Evolutionary conservation across 2,329 filamentous ascomycete species (phyloP).

Genomic region (Penicillium concentricum): DNA sequence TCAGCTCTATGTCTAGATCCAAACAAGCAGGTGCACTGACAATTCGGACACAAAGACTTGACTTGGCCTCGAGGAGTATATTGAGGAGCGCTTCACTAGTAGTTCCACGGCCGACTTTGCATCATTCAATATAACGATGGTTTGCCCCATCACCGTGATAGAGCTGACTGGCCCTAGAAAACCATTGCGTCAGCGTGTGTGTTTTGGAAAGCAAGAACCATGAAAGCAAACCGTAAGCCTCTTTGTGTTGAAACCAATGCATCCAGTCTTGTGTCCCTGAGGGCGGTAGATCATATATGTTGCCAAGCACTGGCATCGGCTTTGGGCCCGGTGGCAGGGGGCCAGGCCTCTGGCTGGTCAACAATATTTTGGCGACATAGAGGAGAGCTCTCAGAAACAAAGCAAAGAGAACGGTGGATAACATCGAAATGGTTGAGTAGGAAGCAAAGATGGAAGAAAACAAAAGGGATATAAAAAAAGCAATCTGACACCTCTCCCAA

Average conservation of each 20-base stretch:
- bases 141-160: slow-evolving; percentile 37
- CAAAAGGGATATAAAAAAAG: background rate
- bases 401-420: background rate
- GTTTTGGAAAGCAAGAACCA: background rate
- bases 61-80: slow-evolving; percentile 33
- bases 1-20: background rate
- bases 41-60: slow-evolving; percentile 37
- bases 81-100: slow-evolving; percentile 33
- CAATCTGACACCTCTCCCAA: too few species aligned
- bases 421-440: background rate
- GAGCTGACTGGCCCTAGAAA: slow-evolving; percentile 38
- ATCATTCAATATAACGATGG: slow-evolving; percentile 40
- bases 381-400: background rate
- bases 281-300: slow-evolving; percentile 50
- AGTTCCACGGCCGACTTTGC: slow-evolving; percentile 33
- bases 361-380: background rate
- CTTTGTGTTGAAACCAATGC: slow-evolving; percentile 48
- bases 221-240: slow-evolving; percentile 34
- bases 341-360: background rate
- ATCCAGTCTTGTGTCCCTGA: slow-evolving; percentile 39
- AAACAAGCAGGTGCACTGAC: slow-evolving; percentile 23
- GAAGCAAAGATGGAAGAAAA: background rate
- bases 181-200: background rate
- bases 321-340: slow-evolving; percentile 53
- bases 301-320: slow-evolving; percentile 50